Evolutionary conservation across 2,329 filamentous ascomycete genomes (phyloP).

Genomic region (Davidsoniella eucalypti): DNA sequence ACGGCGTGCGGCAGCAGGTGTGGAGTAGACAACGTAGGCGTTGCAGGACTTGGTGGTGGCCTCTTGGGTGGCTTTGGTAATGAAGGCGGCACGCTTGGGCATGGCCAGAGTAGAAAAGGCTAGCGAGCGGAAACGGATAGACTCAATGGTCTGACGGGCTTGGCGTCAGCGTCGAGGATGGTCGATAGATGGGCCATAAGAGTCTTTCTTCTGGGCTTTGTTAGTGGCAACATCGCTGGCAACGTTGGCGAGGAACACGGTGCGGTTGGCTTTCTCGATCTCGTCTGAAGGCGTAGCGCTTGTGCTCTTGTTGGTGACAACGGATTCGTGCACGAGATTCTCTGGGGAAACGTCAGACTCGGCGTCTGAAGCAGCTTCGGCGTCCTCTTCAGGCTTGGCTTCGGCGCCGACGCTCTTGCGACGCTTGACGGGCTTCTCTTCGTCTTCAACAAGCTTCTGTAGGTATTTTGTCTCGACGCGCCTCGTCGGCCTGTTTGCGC

Average conservation of each 20-base stretch:
- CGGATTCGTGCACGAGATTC: constrained; percentile 36
- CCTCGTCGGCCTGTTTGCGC: constrained; percentile 49
- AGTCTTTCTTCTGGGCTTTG: constrained; percentile 61
- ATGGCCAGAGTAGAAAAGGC: constrained; percentile 62
- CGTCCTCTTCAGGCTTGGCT: constrained; percentile 29
- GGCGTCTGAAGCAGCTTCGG: constrained; percentile 27
- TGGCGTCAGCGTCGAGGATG: constrained; percentile 40
- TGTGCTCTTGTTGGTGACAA: constrained; percentile 20
- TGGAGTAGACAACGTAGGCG: constrained; percentile 82
- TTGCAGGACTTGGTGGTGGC: constrained; percentile 86
- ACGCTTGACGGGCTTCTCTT: constrained; percentile 36
- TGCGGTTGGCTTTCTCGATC: constrained; percentile 72
- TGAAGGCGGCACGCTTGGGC: constrained; percentile 88
- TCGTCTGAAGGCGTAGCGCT: constrained; percentile 25
- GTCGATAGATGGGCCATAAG: constrained; percentile 65
- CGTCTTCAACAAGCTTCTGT: constrained; percentile 43
- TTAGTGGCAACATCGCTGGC: constrained; percentile 68
- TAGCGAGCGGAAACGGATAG: constrained; percentile 83
- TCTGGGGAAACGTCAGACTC: constrained; percentile 25
- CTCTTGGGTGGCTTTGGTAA: constrained; percentile 78
- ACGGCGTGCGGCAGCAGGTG: constrained; percentile 54
- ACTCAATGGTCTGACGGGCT: constrained; percentile 58
- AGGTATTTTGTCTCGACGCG: constrained; percentile 57
- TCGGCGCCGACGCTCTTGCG: constrained; percentile 16
- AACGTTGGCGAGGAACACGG: constrained; percentile 86